A percentile compares a stretch with the other conserved stretches of the same genome.
Evolutionary conservation across 176 grass and related monocot species (phyloP).

Genomic region (Sorghum bicolor): DNA sequence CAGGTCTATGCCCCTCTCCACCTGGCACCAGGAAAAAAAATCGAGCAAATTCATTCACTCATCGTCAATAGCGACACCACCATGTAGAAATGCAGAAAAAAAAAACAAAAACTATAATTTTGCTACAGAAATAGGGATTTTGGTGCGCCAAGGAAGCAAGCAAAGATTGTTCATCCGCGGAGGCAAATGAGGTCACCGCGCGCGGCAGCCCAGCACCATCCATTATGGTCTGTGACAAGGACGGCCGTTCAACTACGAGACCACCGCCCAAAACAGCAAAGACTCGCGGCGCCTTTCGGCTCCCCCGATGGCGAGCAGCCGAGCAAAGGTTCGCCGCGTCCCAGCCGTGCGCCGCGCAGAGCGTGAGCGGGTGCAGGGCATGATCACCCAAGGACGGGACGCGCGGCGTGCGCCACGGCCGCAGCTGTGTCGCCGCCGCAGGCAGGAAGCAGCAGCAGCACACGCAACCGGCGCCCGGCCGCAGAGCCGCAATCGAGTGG

Average conservation of each 20-base stretch:
- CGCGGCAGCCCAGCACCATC: slow-evolving; percentile 3
- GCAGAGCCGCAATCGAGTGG: background rate
- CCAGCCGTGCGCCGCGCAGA: background rate
- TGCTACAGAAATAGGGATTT: background rate
- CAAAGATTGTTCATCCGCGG: slow-evolving; percentile 19
- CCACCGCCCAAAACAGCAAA: slow-evolving; percentile 10
- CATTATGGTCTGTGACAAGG: background rate
- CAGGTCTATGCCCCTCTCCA: slow-evolving; percentile 92
- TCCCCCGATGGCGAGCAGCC: background rate
- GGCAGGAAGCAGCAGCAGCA: background rate
- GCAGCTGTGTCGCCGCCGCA: slow-evolving; percentile 39
- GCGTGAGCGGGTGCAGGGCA: background rate
- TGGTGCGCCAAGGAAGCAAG: background rate
- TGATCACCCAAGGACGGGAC: slow-evolving; percentile 43
- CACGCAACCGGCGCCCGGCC: background rate
- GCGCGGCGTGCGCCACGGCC: slow-evolving; percentile 34
- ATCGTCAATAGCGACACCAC: background rate
- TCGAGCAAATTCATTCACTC: background rate
- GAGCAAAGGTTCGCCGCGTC: background rate
- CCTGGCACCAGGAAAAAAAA: slow-evolving; percentile 49
- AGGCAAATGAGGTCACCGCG: slow-evolving; percentile 35
- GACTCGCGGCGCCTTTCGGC: slow-evolving; percentile 2
- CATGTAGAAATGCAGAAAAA: background rate
- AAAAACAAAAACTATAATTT: background rate
- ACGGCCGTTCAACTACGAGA: background rate